Percentiles rank a stretch among this genome's conserved stretches.
These are phyloP conservation scores for Astrephomene gubernaculifera DNA, from an alignment of 139 green algal species.

Conservation along the genomic window DNA sequence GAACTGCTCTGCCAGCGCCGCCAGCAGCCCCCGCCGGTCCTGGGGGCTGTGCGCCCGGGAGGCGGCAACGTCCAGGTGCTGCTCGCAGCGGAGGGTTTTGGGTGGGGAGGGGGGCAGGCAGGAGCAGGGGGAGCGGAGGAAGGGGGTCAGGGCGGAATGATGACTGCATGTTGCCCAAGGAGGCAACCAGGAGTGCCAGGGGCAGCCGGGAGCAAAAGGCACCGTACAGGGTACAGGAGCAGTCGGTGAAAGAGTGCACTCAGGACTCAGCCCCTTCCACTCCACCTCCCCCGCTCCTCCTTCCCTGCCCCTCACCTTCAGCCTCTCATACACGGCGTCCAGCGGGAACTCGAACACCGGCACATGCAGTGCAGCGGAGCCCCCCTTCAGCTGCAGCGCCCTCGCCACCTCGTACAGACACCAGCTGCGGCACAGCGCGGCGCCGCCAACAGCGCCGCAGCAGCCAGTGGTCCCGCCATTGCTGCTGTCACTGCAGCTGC, in stretches of 20 bases:
- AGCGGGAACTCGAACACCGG: slow-evolving; percentile 38
- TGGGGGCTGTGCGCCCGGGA: neutral
- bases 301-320: slow-evolving; percentile 5
- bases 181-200: neutral
- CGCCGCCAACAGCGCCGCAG: too few relatives aligned
- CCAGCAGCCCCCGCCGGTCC: slow-evolving; percentile 8
- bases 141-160: neutral
- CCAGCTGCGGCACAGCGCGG: slow-evolving; percentile 9
- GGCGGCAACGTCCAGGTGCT: neutral
- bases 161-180: neutral
- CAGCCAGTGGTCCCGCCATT: too few relatives aligned
- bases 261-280: neutral
- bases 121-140: neutral
- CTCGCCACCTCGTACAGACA: slow-evolving; percentile 26
- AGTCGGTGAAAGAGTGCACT: neutral
- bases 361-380: neutral
- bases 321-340: neutral
- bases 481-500: too few relatives aligned
- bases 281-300: neutral
- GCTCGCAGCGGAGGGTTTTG: neutral
- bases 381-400: slow-evolving; percentile 3
- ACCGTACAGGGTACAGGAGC: neutral
- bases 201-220: neutral
- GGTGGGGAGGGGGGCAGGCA: neutral
- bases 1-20: slow-evolving; percentile 7